Conservation (phyloP, 495 filamentous ascomycete species). For the Hypoxylon crocopeplum region DNA sequence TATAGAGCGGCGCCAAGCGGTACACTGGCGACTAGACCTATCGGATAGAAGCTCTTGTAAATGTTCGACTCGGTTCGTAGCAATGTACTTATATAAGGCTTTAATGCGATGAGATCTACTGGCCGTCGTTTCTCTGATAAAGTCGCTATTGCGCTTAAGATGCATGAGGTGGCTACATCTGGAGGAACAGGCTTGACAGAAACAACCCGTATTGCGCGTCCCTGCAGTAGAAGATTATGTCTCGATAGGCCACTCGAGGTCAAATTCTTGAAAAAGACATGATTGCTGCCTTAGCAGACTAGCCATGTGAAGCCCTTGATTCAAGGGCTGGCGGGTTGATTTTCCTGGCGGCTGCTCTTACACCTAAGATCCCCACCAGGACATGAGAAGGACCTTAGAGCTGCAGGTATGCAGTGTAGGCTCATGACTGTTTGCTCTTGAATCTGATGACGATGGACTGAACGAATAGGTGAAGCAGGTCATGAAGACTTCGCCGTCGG, state of each 20-base stretch:
- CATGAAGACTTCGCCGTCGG: conserved; percentile 15
- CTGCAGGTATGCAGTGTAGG: conserved; percentile 12
- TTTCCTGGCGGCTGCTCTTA: conserved; percentile 36
- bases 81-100: conserved; percentile 3
- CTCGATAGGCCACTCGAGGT: neutral
- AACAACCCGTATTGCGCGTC: conserved; percentile 23
- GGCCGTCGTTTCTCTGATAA: conserved; percentile 14
- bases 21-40: neutral
- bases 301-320: conserved; percentile 3
- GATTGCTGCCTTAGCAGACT: conserved; percentile 6
- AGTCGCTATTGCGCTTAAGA: conserved; percentile 1
- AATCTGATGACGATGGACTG: conserved; percentile 15
- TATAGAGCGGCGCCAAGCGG: conserved; percentile 5
- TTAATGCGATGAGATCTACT: conserved; percentile 26
- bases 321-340: conserved; percentile 4
- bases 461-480: conserved; percentile 8
- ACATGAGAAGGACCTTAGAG: conserved; percentile 6
- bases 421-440: conserved; percentile 2
- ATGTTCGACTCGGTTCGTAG: conserved; percentile 16
- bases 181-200: no score
- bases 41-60: neutral
- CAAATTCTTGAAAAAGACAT: neutral
- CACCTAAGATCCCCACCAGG: conserved; percentile 18
- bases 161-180: conserved; percentile 10
- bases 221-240: conserved; percentile 6